Evolutionary conservation across 78 protist genomes (phyloP), one percentile per base, ranked within the genome.

Genomic region (Cavenderia fasciculata): DNA sequence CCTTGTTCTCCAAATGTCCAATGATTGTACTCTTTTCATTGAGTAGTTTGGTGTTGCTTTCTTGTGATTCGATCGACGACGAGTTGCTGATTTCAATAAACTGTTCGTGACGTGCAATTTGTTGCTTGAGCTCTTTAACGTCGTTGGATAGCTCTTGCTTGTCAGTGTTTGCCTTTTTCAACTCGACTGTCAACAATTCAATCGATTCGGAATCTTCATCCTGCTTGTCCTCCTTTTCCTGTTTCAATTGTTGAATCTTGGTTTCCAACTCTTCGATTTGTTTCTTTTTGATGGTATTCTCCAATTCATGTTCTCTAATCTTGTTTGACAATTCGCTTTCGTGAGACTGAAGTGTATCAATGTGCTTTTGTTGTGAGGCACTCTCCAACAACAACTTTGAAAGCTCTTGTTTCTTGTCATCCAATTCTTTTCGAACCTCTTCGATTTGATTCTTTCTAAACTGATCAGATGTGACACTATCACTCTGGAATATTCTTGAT

Each of bases 341-440:
- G 12, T 63, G 72, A n/a, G 72, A 43, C 47, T 63, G 72, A 33
- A 63, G 47, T 5, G 72, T 40, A n/a, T 63, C 72, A 16, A 63
- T 63, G n/a, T 21, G 33, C 72, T 63, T 63, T n/a, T 63, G 72
- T 2, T 25, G 59, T 12, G 29, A 36, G 61, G 44, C 46, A 4
- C 49, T 49, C 23, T 65, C 68, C 14, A 21, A 21, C 2, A 40
- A 31, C 18, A 59, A 49, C 25, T 54, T 68, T 21, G 40, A 46
- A 43, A 82, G 25, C 47, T 82, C 71, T 27, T 56, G 43, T 52
- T 51, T 65, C 75, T 78, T 78, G 31, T 78, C 56, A 0, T 78
- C 68, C 52, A 78, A 46, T 2, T 65, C 75, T 19, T 41, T 62
- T 23, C 41, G 44, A 14, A 65, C 36, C 11, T 49, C 74, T 19